A percentile compares a stretch with the other conserved stretches of the same genome.
Conservation (phyloP, 2,329 filamentous ascomycete genomes). For the Cordyceps sp. region DNA sequence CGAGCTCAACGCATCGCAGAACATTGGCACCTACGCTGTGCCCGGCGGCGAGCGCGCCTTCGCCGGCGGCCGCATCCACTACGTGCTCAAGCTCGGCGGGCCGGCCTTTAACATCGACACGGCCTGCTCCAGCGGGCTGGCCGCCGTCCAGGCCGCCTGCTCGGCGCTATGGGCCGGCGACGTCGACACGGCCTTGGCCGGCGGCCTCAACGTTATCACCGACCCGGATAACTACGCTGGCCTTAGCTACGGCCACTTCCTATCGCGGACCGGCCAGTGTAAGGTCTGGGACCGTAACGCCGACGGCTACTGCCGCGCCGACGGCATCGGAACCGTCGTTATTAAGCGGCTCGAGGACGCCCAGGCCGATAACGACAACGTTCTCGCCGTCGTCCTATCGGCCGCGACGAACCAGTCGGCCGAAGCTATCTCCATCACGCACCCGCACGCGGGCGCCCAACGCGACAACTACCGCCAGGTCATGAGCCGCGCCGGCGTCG, state of each 20-base stretch:
- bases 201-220: slow-evolving; percentile 47
- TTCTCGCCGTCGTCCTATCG: slow-evolving; percentile 42
- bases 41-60: slow-evolving; percentile 1
- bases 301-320: slow-evolving; percentile 37
- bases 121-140: slow-evolving; percentile 1
- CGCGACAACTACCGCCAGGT: neutral
- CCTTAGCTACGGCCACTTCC: slow-evolving; percentile 47
- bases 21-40: neutral
- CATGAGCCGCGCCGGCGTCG: neutral
- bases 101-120: slow-evolving; percentile 4
- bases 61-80: slow-evolving; percentile 1
- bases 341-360: slow-evolving; percentile 32
- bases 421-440: neutral
- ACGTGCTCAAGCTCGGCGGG: slow-evolving; percentile 2
- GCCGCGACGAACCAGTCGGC: slow-evolving; percentile 38
- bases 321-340: slow-evolving; percentile 28
- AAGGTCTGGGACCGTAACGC: slow-evolving; percentile 46
- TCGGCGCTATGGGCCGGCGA: slow-evolving; percentile 1
- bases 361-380: slow-evolving; percentile 44
- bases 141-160: slow-evolving; percentile 2
- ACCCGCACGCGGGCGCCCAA: neutral
- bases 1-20: slow-evolving; percentile 1
- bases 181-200: slow-evolving; percentile 45
- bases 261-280: slow-evolving; percentile 31
- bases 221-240: slow-evolving; percentile 50